Conservation (phyloP, 495 filamentous ascomycete genomes). For the Aspergillus saccharolyticus region DNA sequence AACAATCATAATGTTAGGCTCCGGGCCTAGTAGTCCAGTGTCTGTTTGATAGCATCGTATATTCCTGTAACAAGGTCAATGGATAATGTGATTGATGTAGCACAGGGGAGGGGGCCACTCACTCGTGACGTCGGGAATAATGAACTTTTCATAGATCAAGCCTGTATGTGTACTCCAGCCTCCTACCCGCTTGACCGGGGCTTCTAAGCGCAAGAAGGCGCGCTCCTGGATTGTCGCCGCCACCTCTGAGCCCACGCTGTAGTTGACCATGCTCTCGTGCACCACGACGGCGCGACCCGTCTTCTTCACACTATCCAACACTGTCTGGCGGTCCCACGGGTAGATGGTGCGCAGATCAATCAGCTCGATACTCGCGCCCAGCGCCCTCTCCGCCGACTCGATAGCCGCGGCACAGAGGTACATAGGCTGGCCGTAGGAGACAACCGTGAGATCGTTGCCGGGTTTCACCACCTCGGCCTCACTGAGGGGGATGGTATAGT, state of each 20-base stretch:
- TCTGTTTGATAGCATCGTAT: conserved; percentile 60
- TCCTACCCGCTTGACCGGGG: conserved; percentile 85
- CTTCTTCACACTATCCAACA: conserved; percentile 80
- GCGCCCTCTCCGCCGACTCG: conserved; percentile 70
- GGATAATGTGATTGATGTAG: not conserved
- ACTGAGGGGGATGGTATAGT: conserved; percentile 79
- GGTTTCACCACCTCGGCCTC: conserved; percentile 85
- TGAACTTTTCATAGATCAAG: conserved; percentile 78
- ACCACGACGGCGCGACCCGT: conserved; percentile 89
- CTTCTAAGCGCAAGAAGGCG: conserved; percentile 82
- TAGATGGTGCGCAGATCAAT: conserved; percentile 91
- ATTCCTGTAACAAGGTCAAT: conserved; percentile 40
- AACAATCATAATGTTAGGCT: not conserved
- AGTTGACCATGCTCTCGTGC: conserved; percentile 94
- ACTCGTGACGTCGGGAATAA: conserved; percentile 88
- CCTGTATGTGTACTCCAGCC: conserved; percentile 89
- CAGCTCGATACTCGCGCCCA: conserved; percentile 77
- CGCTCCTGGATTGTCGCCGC: conserved; percentile 87
- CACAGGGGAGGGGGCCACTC: conserved; percentile 38
- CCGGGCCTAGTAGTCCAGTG: conserved; percentile 47
- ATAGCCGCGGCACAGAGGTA: conserved; percentile 84
- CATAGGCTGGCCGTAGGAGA: conserved; percentile 89
- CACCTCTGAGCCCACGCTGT: conserved; percentile 88
- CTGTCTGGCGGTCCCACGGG: conserved; percentile 86
- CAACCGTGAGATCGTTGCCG: conserved; percentile 77